Percentiles rank a stretch among this genome's conserved stretches.
Conservation (phyloP, 2,329 filamentous ascomycete species). For the Scytalidium lignicola region DNA sequence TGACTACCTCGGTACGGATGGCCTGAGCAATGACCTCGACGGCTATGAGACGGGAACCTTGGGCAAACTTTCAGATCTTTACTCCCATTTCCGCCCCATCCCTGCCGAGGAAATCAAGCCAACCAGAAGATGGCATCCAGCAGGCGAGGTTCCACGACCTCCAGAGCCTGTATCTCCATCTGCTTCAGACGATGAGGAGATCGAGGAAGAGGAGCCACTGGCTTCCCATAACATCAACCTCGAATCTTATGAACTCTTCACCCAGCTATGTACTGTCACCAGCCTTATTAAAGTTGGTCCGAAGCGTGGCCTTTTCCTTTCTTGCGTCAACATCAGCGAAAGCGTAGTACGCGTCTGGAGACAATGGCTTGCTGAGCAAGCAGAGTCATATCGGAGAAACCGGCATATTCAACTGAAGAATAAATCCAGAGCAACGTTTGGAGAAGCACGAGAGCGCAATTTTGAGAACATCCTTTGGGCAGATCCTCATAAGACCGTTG, state of each 20-base stretch:
- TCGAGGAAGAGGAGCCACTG: slow-evolving; percentile 43
- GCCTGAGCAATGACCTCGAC: slow-evolving; percentile 41
- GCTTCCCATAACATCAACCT: slow-evolving; percentile 53
- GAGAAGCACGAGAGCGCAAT: slow-evolving; percentile 17
- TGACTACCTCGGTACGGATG: slow-evolving; percentile 58
- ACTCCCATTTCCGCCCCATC: slow-evolving; percentile 66
- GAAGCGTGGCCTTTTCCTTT: slow-evolving; percentile 55
- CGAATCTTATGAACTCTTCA: slow-evolving; percentile 67
- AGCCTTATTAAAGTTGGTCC: slow-evolving; percentile 65
- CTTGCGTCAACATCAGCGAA: slow-evolving; percentile 61
- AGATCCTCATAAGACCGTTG: slow-evolving; percentile 56
- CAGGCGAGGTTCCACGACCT: slow-evolving; percentile 27
- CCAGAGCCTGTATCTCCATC: neutral
- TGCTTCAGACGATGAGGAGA: slow-evolving; percentile 14
- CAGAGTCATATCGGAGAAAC: neutral
- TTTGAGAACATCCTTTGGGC: slow-evolving; percentile 60
- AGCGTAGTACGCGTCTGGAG: slow-evolving; percentile 67
- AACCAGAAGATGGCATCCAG: slow-evolving; percentile 33
- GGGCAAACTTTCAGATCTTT: slow-evolving; percentile 50
- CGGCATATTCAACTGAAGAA: neutral
- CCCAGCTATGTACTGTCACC: slow-evolving; percentile 64
- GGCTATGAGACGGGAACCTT: slow-evolving; percentile 33
- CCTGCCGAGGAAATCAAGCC: slow-evolving; percentile 47
- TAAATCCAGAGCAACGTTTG: slow-evolving; percentile 3
- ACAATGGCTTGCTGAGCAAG: slow-evolving; percentile 56